phyloP scores from a whole-genome alignment of 176 grass and related monocot species.

The Aegilops sharonensis region DNA sequence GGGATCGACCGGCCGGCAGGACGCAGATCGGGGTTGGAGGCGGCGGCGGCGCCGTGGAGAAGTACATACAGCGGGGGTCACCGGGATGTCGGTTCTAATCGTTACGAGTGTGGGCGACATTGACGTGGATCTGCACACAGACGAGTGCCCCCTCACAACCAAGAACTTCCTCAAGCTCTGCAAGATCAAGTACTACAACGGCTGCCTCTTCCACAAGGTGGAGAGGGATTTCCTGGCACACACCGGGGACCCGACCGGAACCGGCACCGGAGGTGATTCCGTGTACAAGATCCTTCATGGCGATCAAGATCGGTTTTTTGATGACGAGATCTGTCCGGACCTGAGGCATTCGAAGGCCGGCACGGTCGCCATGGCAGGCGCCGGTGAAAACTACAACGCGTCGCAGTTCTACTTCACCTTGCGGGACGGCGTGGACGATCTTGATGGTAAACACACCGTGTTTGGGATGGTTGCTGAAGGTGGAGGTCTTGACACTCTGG shows the following conservation, averaged over 20 bases:
- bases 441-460: conserved; percentile 84
- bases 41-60: too few species aligned
- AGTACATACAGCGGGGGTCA: not conserved
- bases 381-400: not conserved
- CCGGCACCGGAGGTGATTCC: conserved; percentile 63
- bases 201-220: conserved; percentile 86
- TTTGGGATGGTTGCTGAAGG: conserved; percentile 79
- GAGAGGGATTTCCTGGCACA: conserved; percentile 88
- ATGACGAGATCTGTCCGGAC: conserved; percentile 72
- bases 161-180: conserved; percentile 98
- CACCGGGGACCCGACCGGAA: conserved; percentile 70
- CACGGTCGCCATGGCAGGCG: conserved; percentile 72
- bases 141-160: conserved; percentile 58
- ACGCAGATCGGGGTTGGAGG: too few species aligned
- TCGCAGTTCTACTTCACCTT: conserved; percentile 89
- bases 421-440: conserved; percentile 68
- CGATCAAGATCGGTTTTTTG: conserved; percentile 73
- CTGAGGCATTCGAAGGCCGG: conserved; percentile 74
- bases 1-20: too few species aligned
- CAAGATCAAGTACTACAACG: conserved; percentile 95
- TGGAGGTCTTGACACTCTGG: conserved; percentile 44
- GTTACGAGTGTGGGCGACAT: conserved; percentile 82
- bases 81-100: conserved; percentile 73
- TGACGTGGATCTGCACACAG: conserved; percentile 73
- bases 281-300: conserved; percentile 77